These are phyloP conservation scores for Candolleomyces aberdarensis DNA, from an alignment of 768 basidiomycete species.

Conservation along the genomic window DNA sequence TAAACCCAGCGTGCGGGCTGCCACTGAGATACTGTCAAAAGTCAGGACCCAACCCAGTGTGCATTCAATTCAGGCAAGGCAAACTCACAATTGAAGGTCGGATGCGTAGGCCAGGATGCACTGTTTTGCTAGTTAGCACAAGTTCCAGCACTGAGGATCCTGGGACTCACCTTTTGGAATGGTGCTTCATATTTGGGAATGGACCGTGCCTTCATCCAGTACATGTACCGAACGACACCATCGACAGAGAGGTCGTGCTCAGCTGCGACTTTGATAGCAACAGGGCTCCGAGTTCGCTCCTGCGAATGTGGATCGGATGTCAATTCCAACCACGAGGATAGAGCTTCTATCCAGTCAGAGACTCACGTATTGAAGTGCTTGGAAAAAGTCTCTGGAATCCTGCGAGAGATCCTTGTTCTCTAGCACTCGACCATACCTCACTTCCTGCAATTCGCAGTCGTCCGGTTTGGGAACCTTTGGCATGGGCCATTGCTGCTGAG, in stretches of 20 bases:
- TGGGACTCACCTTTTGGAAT: constrained; percentile 66
- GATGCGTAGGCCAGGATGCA: constrained; percentile 80
- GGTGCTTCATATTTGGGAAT: constrained; percentile 63
- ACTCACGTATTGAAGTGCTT: constrained; percentile 26
- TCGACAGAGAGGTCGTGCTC: constrained; percentile 39
- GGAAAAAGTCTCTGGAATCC: constrained; percentile 29
- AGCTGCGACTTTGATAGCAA: constrained; percentile 56
- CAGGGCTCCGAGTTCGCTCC: constrained; percentile 69
- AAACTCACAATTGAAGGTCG: constrained; percentile 70
- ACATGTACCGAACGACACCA: constrained; percentile 55
- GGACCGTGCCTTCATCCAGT: constrained; percentile 78
- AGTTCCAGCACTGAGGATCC: not conserved
- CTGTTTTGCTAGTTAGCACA: constrained; percentile 28
- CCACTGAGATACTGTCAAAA: constrained; percentile 50
- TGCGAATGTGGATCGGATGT: constrained; percentile 21
- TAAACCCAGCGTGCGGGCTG: constrained; percentile 52
- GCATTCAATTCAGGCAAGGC: constrained; percentile 2
- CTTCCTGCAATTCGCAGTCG: constrained; percentile 59
- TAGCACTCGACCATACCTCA: constrained; percentile 27
- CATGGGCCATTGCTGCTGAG: constrained; percentile 63
- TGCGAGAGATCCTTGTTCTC: constrained; percentile 31
- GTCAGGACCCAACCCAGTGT: not conserved
- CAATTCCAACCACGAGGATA: not conserved
- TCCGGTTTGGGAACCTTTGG: constrained; percentile 60
- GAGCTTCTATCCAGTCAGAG: no score